These are phyloP conservation scores for Mycena indigotica DNA, from an alignment of 768 basidiomycete genomes.

Conservation along the genomic window DNA sequence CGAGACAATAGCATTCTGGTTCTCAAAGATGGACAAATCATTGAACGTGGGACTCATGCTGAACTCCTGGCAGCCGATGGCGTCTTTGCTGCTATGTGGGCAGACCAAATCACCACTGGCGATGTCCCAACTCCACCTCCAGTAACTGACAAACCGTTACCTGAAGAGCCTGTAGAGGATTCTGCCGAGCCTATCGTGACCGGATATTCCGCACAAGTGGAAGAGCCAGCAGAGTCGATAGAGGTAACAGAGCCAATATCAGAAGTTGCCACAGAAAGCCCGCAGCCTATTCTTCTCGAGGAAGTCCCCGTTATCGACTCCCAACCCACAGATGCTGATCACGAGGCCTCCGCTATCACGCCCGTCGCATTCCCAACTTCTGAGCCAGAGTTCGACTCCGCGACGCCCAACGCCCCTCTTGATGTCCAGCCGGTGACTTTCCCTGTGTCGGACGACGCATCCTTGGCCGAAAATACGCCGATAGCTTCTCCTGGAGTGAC, in stretches of 20 bases:
- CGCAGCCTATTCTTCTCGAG: neutral
- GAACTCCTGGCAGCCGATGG: slow-evolving; percentile 75
- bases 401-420: slow-evolving; percentile 17
- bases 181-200: slow-evolving; percentile 29
- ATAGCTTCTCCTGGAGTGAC: slow-evolving; percentile 58
- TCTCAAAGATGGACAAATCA: slow-evolving; percentile 85
- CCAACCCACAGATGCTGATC: neutral
- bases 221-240: slow-evolving; percentile 20
- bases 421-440: slow-evolving; percentile 32
- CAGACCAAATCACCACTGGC: slow-evolving; percentile 73
- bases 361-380: slow-evolving; percentile 25
- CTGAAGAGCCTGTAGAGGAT: neutral
- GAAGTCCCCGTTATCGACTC: neutral
- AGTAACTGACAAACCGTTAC: slow-evolving; percentile 30
- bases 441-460: slow-evolving; percentile 32
- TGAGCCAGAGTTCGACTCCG: slow-evolving; percentile 18
- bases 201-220: slow-evolving; percentile 49
- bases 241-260: neutral
- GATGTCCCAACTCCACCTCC: slow-evolving; percentile 41
- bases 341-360: slow-evolving; percentile 17
- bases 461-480: slow-evolving; percentile 29
- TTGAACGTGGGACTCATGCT: slow-evolving; percentile 79
- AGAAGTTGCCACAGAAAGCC: neutral
- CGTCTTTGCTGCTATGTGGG: slow-evolving; percentile 86
- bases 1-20: slow-evolving; percentile 85